A percentile compares a stretch with the other conserved stretches of the same genome.
These are phyloP conservation scores for Xylaria bambusicola DNA, from an alignment of 495 filamentous ascomycete genomes.

Conservation along the genomic window DNA sequence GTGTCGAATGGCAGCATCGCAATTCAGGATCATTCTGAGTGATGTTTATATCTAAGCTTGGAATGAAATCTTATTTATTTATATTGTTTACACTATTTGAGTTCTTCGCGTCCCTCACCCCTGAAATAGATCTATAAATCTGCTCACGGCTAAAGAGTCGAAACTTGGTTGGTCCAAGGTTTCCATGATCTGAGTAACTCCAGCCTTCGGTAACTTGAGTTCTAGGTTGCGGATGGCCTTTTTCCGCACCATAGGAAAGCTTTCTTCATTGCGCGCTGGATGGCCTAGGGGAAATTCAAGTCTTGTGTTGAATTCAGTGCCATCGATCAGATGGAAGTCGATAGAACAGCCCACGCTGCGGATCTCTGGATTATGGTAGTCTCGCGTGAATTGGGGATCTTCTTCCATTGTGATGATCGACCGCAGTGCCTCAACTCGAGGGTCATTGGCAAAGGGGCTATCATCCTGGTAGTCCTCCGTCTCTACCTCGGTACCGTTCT, in stretches of 20 bases:
- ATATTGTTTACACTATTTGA: not conserved
- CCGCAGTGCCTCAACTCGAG: conserved; percentile 32
- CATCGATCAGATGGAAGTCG: conserved; percentile 5
- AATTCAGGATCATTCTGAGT: too few species aligned
- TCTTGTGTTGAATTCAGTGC: conserved; percentile 3
- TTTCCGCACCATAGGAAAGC: conserved; percentile 11
- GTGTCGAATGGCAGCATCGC: too few species aligned
- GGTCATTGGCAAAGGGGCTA: conserved; percentile 35
- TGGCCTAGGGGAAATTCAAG: conserved; percentile 13
- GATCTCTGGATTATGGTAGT: conserved; percentile 37
- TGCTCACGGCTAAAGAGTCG: conserved; percentile 2
- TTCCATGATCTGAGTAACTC: conserved; percentile 4
- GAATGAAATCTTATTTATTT: not conserved
- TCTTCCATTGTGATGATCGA: conserved; percentile 33
- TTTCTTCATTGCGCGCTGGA: conserved; percentile 11
- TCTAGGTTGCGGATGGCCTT: conserved; percentile 13
- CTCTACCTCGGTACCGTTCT: conserved; percentile 33
- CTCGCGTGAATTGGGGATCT: conserved; percentile 37
- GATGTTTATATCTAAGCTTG: too few species aligned
- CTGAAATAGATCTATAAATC: conserved; percentile 8
- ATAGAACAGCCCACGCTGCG: conserved; percentile 9
- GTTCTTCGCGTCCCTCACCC: not conserved
- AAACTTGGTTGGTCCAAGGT: not conserved
- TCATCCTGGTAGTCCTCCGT: conserved; percentile 41
- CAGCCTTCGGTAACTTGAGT: conserved; percentile 4